phyloP scores from a whole-genome alignment of 345 rosid genomes.

The Toxicodendron radicans region DNA sequence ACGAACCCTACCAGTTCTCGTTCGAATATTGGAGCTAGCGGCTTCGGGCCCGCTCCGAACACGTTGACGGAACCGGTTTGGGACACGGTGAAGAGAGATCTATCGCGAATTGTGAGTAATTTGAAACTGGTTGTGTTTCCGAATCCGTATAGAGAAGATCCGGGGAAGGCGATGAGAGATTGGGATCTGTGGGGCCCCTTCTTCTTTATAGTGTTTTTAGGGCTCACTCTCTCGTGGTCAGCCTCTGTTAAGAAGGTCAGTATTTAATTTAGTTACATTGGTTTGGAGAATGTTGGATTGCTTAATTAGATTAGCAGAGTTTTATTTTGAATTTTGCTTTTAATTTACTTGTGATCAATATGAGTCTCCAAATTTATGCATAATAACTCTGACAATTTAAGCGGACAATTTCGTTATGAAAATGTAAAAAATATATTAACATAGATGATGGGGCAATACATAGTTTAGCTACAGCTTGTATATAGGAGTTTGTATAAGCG shows the following conservation, averaged over 20 bases:
- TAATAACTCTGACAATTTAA: no score
- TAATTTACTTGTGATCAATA: no score
- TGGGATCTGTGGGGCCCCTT: conserved; percentile 99
- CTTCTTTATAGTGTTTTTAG: conserved; percentile 89
- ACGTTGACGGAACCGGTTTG: conserved; percentile 96
- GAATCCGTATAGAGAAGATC: conserved; percentile 88
- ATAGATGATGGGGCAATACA: no score
- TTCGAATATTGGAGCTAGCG: conserved; percentile 31
- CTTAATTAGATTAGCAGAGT: no score
- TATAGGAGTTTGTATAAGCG: no score
- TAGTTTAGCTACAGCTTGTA: no score
- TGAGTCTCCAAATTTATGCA: no score
- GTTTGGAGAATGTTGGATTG: neutral
- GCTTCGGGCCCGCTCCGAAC: conserved; percentile 80
- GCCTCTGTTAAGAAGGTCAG: conserved; percentile 71
- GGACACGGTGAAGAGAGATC: conserved; percentile 98
- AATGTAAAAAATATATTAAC: no score
- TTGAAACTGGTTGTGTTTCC: conserved; percentile 96
- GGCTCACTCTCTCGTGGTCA: conserved; percentile 89
- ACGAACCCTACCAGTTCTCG: conserved; percentile 1
- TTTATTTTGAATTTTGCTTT: no score
- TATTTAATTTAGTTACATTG: neutral
- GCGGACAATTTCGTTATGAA: no score
- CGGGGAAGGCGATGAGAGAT: conserved; percentile 94
- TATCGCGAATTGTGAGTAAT: conserved; percentile 88